These are phyloP conservation scores for Hypoxylon rubiginosum DNA, from an alignment of 2,329 filamentous ascomycete genomes.

Conservation along the genomic window DNA sequence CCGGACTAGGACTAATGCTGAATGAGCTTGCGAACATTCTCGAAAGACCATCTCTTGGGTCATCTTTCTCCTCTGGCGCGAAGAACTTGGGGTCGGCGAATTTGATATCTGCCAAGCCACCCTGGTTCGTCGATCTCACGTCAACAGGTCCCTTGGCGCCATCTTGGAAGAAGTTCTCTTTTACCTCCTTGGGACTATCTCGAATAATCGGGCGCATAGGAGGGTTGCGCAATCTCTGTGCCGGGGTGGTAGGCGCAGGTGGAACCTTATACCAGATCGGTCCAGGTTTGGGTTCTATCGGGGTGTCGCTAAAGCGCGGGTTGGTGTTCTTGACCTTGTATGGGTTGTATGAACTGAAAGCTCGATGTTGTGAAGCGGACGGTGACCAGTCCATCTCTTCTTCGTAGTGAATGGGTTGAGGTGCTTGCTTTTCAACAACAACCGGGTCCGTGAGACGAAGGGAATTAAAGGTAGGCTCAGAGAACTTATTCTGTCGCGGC, in stretches of 20 bases:
- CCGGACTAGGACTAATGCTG: constrained; percentile 50
- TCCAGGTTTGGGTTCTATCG: constrained; percentile 58
- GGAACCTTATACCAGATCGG: constrained; percentile 81
- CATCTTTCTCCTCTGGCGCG: constrained; percentile 49
- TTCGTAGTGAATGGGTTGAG: constrained; percentile 54
- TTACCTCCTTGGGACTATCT: constrained; percentile 59
- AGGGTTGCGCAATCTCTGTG: constrained; percentile 72
- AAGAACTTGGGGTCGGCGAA: constrained; percentile 50
- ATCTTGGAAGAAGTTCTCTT: constrained; percentile 64
- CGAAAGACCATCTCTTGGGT: constrained; percentile 51
- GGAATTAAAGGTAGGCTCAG: constrained; percentile 38
- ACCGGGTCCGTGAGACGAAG: constrained; percentile 41
- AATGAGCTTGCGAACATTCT: constrained; percentile 53
- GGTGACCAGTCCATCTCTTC: constrained; percentile 83
- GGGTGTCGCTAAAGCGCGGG: constrained; percentile 62
- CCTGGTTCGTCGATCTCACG: constrained; percentile 37
- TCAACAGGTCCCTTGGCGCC: constrained; percentile 42
- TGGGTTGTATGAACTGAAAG: constrained; percentile 63
- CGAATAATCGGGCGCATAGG: constrained; percentile 67
- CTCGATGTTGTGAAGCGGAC: constrained; percentile 67
- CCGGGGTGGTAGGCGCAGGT: constrained; percentile 75
- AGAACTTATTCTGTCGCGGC: constrained; percentile 20
- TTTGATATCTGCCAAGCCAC: constrained; percentile 39
- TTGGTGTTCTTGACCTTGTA: constrained; percentile 57
- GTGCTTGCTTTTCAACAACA: constrained; percentile 25